Base-by-base conservation (phyloP, 257 asterid genomes). In the Thymus quinquecostatus region DNA sequence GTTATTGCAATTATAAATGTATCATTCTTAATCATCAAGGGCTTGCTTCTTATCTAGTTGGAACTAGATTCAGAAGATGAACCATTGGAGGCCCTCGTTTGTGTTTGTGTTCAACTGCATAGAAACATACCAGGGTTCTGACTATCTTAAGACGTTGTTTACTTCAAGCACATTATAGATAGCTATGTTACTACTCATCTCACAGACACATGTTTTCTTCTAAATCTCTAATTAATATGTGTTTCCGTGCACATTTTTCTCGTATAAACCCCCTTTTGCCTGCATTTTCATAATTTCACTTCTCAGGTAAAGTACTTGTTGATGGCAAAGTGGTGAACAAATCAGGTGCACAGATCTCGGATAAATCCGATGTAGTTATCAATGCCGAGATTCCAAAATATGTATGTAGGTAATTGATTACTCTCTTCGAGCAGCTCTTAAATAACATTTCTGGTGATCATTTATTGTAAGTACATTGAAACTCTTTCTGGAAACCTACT, bases 361-460 rank as follows among this genome's bases (percentile, higher is more conserved):
- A 89, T 78, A 88, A 88, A 83, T 77, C 96, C 21, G 75, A 78
- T n/a, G 95, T 95, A 70, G 97, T 86, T 83, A 95, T 95, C 85
- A 86, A 80, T 81, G 99, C 99, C 64, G 96, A 92, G 81, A 75
- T 92, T 79, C 99, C 99, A 28, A 95, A 95, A 89, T 95, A 92
- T 70, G 99, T 95, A 83, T 95, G 99, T 87, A 95, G 98, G 99
- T 95, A 97, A 44, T 43, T 5, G 7, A 89, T 89, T 81, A 80
- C 81, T 81, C 82, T 71, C 70, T 78, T 68, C 60, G 40, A 75
- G 62, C 67, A 48, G 33, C 71, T 13, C 28, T 28, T 67, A 33
- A n/a, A 36, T 60, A 36, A 44, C 53, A n/a, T 41, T 71, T 69
- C 14, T 38, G 50, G 43, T 40, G 38, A 6, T 56, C 40, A 9